phyloP scores from a whole-genome alignment of 2,329 filamentous ascomycete species.

The Fusarium devonianum region DNA sequence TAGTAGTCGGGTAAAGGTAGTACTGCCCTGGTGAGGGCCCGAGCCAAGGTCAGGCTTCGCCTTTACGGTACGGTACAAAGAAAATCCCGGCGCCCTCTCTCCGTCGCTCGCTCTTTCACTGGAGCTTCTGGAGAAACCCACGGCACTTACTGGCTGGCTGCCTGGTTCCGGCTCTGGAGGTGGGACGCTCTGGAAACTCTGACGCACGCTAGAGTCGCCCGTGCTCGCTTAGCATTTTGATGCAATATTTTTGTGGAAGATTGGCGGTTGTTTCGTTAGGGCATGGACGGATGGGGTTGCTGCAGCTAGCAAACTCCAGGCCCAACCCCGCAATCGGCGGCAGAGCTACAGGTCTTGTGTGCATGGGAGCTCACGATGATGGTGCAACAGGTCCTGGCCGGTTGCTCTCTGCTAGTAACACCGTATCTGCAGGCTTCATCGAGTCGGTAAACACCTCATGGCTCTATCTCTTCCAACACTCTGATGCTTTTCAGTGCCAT shows the following conservation, averaged over 20 bases:
- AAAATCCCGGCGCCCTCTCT: conserved; percentile 23
- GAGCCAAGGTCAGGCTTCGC: too few relatives aligned
- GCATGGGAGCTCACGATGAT: too few relatives aligned
- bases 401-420: too few relatives aligned
- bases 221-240: conserved; percentile 34
- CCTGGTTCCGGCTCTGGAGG: conserved; percentile 11
- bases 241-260: conserved; percentile 32
- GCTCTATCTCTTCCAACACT: background rate
- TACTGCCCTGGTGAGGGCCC: too few relatives aligned
- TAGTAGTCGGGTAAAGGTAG: conserved; percentile 21
- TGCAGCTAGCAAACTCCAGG: background rate
- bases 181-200: conserved; percentile 33
- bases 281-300: conserved; percentile 23
- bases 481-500: background rate
- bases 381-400: too few relatives aligned
- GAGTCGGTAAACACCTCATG: too few relatives aligned
- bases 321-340: conserved; percentile 7
- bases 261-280: conserved; percentile 29
- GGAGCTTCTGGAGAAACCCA: background rate
- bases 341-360: too few relatives aligned
- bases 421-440: too few relatives aligned
- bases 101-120: conserved; percentile 2
- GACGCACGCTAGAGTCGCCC: conserved; percentile 29
- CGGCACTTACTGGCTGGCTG: conserved; percentile 6
- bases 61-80: conserved; percentile 21